A percentile compares a stretch with the other conserved stretches of the same genome.
These are phyloP conservation scores for Vigna hirtella DNA, from an alignment of 306 rosid species.

Conservation along the genomic window DNA sequence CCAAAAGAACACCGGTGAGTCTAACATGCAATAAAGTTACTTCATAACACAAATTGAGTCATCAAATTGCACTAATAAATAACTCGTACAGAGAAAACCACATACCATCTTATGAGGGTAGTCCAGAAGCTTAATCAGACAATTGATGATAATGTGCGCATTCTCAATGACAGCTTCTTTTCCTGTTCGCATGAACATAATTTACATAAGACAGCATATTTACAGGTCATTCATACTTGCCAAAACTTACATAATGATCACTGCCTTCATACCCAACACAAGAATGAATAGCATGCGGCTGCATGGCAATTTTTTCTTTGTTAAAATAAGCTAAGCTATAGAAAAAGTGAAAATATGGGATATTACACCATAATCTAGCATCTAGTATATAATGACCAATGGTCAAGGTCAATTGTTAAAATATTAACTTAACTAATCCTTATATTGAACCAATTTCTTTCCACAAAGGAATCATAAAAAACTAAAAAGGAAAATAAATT, in stretches of 20 bases:
- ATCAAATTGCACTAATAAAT: conserved; percentile 32
- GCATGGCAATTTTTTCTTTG: conserved; percentile 10
- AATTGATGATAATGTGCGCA: conserved; percentile 65
- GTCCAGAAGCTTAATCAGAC: conserved; percentile 65
- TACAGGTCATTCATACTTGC: neutral
- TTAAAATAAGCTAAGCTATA: conserved; percentile 30
- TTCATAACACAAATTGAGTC: conserved; percentile 38
- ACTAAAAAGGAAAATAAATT: conserved; percentile 21
- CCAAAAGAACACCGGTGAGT: neutral
- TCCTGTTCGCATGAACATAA: conserved; percentile 60
- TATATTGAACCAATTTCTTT: conserved; percentile 11
- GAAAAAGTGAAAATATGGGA: conserved; percentile 18
- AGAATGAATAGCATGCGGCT: neutral
- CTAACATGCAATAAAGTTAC: conserved; percentile 6
- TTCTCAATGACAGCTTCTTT: conserved; percentile 74
- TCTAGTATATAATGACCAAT: conserved; percentile 26
- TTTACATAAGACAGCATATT: conserved; percentile 40
- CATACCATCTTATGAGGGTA: conserved; percentile 88
- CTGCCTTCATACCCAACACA: conserved; percentile 11
- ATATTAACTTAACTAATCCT: conserved; percentile 5
- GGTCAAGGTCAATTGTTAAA: conserved; percentile 12
- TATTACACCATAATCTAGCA: conserved; percentile 29
- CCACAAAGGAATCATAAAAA: conserved; percentile 30
- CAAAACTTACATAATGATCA: conserved; percentile 28
- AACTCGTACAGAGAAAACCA: conserved; percentile 38